Base-by-base conservation (phyloP, 1,139 yeast species). In the Arxiozyma heterogenica region DNA sequence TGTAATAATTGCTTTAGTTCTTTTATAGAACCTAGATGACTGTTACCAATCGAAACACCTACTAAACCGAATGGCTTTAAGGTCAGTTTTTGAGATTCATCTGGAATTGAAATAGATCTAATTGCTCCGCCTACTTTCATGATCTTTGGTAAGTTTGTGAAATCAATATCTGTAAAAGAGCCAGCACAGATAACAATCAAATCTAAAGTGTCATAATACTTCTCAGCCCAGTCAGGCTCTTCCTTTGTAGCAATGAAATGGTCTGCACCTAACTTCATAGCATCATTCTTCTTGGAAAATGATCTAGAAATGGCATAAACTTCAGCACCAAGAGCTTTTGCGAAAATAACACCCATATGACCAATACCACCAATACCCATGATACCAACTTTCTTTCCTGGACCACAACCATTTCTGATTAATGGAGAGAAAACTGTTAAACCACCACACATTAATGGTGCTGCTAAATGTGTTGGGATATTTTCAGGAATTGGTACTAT, bases 321-420 rank as follows among this genome's bases (percentile, higher is more conserved):
- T 58, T 80, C 76, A 23, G 83, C 82, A 44, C 83, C 84, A 59
- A 81, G 63, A 7, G 83, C 84, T 58, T 76, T 75, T 51, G 83
- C 78, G 59, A 80, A 75, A 71, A 77, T 75, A 56, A 80, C 71
- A 43, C 81, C 83, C 77, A 80, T 75, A 68, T 80, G 83, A 44
- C 85, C 85, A 58, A 81, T 70, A 48, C 84, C 84, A 60, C 85
- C 85, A 57, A 81, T 72, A 57, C 85, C 84, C 57, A 79, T 71
- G 59, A 81, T 70, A 55, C 80, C 84, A 52, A 81, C 82, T 51
- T 71, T 73, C 54, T 77, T 75, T 51, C 69, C 68, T 51, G 71
- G 71, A 55, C 73, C 77, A 55, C 68, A 62, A 44, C 72, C 69
- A 57, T 73, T 74, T 63, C 80, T 70, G 51, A 74, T 71, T 59